Conservation (phyloP, 495 filamentous ascomycete species). For the Cetradonia linearis region DNA sequence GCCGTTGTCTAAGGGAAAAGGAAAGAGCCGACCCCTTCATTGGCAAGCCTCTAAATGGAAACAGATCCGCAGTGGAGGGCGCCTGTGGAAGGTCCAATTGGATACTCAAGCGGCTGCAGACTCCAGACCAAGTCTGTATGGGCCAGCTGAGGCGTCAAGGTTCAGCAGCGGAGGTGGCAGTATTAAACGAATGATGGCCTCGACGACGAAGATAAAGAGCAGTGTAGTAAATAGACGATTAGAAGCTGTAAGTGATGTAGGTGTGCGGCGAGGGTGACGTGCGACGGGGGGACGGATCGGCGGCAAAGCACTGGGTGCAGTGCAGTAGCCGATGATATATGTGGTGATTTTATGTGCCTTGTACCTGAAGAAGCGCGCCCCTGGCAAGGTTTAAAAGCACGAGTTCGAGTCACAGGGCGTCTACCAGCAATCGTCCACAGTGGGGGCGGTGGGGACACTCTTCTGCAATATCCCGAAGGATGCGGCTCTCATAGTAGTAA, state of each 20-base stretch:
- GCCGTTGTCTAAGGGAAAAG: background rate
- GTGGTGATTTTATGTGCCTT: too few species aligned
- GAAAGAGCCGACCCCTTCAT: constrained; percentile 7
- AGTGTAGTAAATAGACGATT: background rate
- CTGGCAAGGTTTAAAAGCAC: too few species aligned
- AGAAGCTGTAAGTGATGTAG: background rate
- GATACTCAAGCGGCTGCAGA: background rate
- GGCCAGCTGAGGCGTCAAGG: constrained; percentile 4
- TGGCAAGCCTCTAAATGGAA: background rate
- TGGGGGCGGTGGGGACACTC: background rate
- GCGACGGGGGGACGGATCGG: background rate
- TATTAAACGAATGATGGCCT: background rate
- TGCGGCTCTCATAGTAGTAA: constrained; percentile 10
- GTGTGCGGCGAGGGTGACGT: constrained; percentile 1
- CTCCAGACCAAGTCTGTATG: background rate
- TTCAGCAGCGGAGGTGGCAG: background rate
- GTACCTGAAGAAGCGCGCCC: too few species aligned
- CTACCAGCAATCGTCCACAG: background rate
- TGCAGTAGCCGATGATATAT: constrained; percentile 1
- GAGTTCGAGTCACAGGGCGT: background rate
- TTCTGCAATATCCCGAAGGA: constrained; percentile 15
- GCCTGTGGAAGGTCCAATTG: background rate
- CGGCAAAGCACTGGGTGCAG: background rate
- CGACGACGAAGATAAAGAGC: background rate
- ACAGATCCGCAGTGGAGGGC: background rate